Base-by-base conservation (phyloP, 192 early-diverging fungal genomes). In the Coemansia sp. region DNA sequence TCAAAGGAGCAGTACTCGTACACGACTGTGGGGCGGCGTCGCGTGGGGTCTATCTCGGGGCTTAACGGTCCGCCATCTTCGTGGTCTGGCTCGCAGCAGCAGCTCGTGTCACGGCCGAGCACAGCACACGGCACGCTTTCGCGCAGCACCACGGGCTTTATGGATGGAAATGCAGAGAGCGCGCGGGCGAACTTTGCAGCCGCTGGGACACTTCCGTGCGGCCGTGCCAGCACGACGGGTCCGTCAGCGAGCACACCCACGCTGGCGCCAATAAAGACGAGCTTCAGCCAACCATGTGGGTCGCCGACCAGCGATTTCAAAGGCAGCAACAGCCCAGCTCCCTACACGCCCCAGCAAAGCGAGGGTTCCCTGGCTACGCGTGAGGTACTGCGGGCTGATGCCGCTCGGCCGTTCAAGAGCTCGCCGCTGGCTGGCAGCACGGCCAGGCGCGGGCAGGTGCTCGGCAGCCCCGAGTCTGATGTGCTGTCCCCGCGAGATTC, bases 1-100 rank as follows among this genome's bases (percentile, higher is more conserved):
- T 63, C 54, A 24, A 76, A 77, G 67, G 64, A 66, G 54, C 74
- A 77, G 64, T 77, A 71, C 57, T 77, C 74, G 25, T 77, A 77
- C 54, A 51, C 74, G 6, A 25, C 64, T 27, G 56, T 66, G 28
- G 32, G 64, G 16, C 55, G 64, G 12, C 71, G 71, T 38, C 49
- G 68, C 18, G 51, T 59, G 18, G 60, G 61, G 7, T 59, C 68
- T 4, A 58, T 59, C 11, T 31, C 56, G 3, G 56, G 61, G 2
- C 30, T 63, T 10, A 27, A n/a, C 28, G 56, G 56, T 43, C 48
- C 56, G 35, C n/a, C 46, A 10, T 30, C 54, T 1, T 56, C 40
- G 5, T 21, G 38, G 12, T 25, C 45, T 2, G 54, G 22, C 0
- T 14, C 30, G 14, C 56, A 56, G 32, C 45, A 60, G 19, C 45